Conservation (phyloP, 164 flowering plant species). For the Piper betle region DNA sequence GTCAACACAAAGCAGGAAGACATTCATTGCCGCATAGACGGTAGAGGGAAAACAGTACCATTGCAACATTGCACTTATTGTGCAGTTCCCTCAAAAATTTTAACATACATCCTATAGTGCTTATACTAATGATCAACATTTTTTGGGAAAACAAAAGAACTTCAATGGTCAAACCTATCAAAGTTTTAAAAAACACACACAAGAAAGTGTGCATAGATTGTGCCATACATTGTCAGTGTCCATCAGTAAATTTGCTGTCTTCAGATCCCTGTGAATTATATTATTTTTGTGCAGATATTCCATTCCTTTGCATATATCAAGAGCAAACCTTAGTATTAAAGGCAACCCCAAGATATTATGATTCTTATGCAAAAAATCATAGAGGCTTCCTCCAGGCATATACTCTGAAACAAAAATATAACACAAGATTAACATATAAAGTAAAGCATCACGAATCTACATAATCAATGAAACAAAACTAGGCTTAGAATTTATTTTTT, state of each 20-base stretch:
- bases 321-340: slow-evolving; percentile 65
- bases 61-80: too few relatives aligned
- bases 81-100: too few relatives aligned
- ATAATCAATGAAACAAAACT: not conserved
- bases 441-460: not conserved
- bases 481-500: not conserved
- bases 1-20: too few relatives aligned
- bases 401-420: slow-evolving; percentile 48
- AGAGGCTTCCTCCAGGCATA: slow-evolving; percentile 95
- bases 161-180: not conserved
- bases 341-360: slow-evolving; percentile 43
- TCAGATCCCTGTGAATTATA: slow-evolving; percentile 89
- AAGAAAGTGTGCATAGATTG: not conserved
- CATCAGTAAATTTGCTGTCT: slow-evolving; percentile 94
- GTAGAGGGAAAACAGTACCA: too few relatives aligned
- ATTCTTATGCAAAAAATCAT: slow-evolving; percentile 70
- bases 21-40: too few relatives aligned
- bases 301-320: slow-evolving; percentile 92
- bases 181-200: too few relatives aligned
- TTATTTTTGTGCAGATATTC: slow-evolving; percentile 75
- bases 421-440: too few relatives aligned
- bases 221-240: slow-evolving; percentile 53
- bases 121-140: too few relatives aligned
- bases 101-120: too few relatives aligned
- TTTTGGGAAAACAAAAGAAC: not conserved